Evolutionary conservation across 2,329 filamentous ascomycete genomes (phyloP).

Genomic region (Aspergillus sp.): DNA sequence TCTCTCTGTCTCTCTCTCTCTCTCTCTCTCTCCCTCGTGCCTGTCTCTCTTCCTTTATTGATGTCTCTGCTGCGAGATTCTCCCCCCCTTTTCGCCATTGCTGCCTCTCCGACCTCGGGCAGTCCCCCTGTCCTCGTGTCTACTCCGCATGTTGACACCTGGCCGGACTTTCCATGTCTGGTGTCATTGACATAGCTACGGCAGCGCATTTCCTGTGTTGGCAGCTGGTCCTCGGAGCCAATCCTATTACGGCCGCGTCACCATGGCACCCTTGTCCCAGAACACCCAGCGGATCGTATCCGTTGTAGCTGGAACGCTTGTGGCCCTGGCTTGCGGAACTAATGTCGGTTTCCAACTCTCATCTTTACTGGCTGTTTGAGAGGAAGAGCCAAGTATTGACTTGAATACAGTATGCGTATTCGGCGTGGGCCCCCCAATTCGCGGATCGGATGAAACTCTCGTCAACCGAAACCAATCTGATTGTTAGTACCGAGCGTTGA

Average conservation of each 20-base stretch:
- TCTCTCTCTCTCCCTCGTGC: not conserved
- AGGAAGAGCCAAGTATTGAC: conserved; percentile 7
- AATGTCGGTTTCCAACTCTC: conserved; percentile 50
- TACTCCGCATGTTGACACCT: not conserved
- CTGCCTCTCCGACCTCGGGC: not conserved
- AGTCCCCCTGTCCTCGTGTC: not conserved
- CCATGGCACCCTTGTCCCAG: conserved; percentile 20
- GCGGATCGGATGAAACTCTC: conserved; percentile 76
- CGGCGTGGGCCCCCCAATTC: conserved; percentile 94
- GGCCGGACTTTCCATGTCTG: not conserved
- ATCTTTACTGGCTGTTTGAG: conserved; percentile 1
- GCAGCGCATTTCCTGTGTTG: not conserved
- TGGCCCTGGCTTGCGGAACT: conserved; percentile 83
- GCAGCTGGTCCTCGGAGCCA: not conserved
- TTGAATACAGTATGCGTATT: conserved; percentile 77
- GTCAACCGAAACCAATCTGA: conserved; percentile 86
- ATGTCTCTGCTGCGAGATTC: not conserved
- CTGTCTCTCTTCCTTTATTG: not conserved
- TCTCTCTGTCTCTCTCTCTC: not conserved
- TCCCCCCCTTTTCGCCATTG: not conserved
- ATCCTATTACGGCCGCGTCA: conserved; percentile 1
- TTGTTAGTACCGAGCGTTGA: conserved; percentile 46
- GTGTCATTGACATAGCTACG: not conserved
- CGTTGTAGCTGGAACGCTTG: conserved; percentile 72
- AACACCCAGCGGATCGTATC: conserved; percentile 61